phyloP scores from a whole-genome alignment of 352 stramenopile genomes.

The Phytophthora constricta region DNA sequence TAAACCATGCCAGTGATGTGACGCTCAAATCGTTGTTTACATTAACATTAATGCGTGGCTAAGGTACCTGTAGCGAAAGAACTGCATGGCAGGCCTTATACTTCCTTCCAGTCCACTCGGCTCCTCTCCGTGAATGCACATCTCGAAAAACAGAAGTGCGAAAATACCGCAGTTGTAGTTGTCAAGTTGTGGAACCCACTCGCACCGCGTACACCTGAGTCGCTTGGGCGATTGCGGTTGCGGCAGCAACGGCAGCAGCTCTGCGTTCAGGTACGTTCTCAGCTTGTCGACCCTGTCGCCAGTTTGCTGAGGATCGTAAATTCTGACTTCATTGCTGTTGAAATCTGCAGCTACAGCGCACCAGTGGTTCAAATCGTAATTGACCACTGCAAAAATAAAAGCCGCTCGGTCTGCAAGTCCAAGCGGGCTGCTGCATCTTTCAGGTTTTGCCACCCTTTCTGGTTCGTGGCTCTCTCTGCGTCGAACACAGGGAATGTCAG shows the following conservation, averaged over 20 bases:
- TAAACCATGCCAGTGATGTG: no score
- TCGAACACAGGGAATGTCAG: no score
- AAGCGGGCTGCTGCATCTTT: no score
- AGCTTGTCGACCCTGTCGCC: background rate
- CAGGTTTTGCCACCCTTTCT: no score
- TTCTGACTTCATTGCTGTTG: no score
- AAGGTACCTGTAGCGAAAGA: slow-evolving; percentile 17
- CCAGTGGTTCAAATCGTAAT: slow-evolving; percentile 22
- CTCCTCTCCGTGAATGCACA: background rate
- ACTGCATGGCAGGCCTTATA: slow-evolving; percentile 18
- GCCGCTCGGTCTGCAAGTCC: no score
- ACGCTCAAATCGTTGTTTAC: no score
- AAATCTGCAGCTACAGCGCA: no score
- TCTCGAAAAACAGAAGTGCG: slow-evolving; percentile 15
- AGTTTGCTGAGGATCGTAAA: no score
- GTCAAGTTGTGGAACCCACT: slow-evolving; percentile 1
- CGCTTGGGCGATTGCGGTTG: slow-evolving; percentile 6
- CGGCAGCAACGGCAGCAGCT: slow-evolving; percentile 4
- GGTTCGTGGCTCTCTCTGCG: no score
- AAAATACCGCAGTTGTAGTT: no score
- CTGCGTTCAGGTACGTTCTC: slow-evolving; percentile 5
- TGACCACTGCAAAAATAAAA: slow-evolving; percentile 16
- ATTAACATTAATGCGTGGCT: slow-evolving; percentile 13
- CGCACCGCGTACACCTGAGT: background rate
- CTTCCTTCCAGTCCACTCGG: slow-evolving; percentile 3